Conservation (phyloP, 495 filamentous ascomycete species). For the Penicillium verhagenii region DNA sequence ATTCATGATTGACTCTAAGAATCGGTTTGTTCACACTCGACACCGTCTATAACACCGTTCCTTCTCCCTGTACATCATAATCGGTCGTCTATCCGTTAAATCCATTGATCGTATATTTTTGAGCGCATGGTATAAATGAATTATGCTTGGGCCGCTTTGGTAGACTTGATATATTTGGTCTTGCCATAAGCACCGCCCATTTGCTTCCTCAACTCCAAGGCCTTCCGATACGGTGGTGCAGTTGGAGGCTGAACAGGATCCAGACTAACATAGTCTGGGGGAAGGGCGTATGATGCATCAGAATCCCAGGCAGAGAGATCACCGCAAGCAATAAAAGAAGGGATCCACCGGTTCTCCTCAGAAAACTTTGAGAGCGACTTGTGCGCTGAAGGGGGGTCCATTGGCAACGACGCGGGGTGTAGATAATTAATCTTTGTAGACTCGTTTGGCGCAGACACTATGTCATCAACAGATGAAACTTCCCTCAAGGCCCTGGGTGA, state of each 20-base stretch:
- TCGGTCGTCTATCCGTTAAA: conserved; percentile 12
- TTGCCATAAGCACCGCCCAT: conserved; percentile 81
- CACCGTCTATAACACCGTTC: conserved; percentile 9
- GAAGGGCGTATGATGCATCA: conserved; percentile 87
- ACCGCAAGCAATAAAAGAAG: conserved; percentile 92
- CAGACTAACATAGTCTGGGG: conserved; percentile 71
- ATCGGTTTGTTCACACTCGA: not conserved
- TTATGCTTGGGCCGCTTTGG: conserved; percentile 13
- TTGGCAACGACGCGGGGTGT: conserved; percentile 26
- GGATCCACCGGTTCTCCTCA: conserved; percentile 69
- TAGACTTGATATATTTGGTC: conserved; percentile 50
- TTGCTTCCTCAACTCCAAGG: conserved; percentile 77
- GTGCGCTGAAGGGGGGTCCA: conserved; percentile 22
- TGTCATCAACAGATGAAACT: not conserved
- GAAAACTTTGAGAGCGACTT: conserved; percentile 34
- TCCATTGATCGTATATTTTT: conserved; percentile 5
- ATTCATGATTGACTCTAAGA: not conserved
- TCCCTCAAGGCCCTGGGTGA: conserved; percentile 16
- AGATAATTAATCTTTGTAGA: conserved; percentile 27
- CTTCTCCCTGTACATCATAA: conserved; percentile 12
- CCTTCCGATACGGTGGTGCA: conserved; percentile 89
- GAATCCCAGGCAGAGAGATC: conserved; percentile 93
- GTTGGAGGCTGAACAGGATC: conserved; percentile 96
- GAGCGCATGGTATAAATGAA: conserved; percentile 10
- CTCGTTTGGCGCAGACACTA: conserved; percentile 10